Evolutionary conservation across 2,329 filamentous ascomycete species (phyloP).

Genomic region (Biscogniauxia marginata): DNA sequence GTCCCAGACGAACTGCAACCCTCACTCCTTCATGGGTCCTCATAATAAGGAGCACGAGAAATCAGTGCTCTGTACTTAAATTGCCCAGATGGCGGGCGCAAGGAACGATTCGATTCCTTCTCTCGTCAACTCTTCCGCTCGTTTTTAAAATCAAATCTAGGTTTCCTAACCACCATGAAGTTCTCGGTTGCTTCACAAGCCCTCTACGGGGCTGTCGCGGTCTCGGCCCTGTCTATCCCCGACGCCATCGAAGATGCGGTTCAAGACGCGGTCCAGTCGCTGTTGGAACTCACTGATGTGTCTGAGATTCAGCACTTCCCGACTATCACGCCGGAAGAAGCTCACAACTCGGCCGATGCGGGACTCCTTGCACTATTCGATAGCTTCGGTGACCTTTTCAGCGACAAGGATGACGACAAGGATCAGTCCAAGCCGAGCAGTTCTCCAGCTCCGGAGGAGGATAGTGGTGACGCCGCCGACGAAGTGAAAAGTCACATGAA

Average conservation of each 20-base stretch:
- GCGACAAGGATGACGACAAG: conserved; percentile 5
- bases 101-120: conserved; percentile 12
- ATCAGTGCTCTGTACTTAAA: conserved; percentile 13
- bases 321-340: conserved; percentile 28
- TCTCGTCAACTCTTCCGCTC: conserved; percentile 6
- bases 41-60: conserved; percentile 7
- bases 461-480: neutral
- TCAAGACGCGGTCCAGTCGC: conserved; percentile 1
- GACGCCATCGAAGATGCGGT: conserved; percentile 11
- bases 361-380: conserved; percentile 14
- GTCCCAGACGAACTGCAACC: conserved; percentile 4
- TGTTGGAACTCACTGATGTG: conserved; percentile 24
- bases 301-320: conserved; percentile 28
- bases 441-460: neutral
- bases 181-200: conserved; percentile 26
- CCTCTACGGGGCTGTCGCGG: conserved; percentile 28
- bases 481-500: conserved; percentile 1
- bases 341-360: conserved; percentile 19
- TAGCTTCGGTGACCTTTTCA: conserved; percentile 10
- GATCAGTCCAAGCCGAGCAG: neutral
- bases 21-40: conserved; percentile 5
- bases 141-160: conserved; percentile 14
- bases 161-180: conserved; percentile 21
- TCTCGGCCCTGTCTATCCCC: conserved; percentile 26
- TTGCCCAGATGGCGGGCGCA: conserved; percentile 10